Base-by-base conservation (phyloP, 495 filamentous ascomycete species). In the Rusavskia elegans region DNA sequence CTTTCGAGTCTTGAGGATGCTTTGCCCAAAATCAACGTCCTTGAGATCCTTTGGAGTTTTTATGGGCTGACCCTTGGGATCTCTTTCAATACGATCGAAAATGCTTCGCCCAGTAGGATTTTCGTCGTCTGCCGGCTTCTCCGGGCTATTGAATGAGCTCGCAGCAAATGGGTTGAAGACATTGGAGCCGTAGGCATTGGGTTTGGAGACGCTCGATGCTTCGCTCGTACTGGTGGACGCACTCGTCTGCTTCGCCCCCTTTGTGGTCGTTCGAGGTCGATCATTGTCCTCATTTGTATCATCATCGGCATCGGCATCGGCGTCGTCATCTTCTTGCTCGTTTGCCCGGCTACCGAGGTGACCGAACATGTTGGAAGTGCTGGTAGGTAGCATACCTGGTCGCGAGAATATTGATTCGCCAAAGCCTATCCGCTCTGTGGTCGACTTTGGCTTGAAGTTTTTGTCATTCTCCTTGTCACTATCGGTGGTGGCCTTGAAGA, bases 21-120 rank as follows among this genome's bases (percentile, higher is more conserved):
- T 45, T 49, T 53, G 42, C 1, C 51, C 51, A 3, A 41, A 44
- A 13, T 53, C 23, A 8, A 46, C 19, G 19, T 38, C 3, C n/a
- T 51, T 52, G 16, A 52, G 27, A 23, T 57, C 65, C 46, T 73
- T 35, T 35, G 32, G 32, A 35, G 32, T 7, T 35, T 35, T 64
- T 49, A 79, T 61, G 25, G 71, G 68, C 55, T 79, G 66, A 48
- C 76, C 71, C 48, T 72, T 68, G 14, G 61, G 49, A 14, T 66
- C 66, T 53, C 66, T 74, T 29, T 72, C 63, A 16, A 81, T 67
- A 40, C 77, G 73, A 49, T 79, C 78, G 51, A 84, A 84, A 3
- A 83, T 56, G 59, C 74, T 81, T 35, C 71, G 70, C 35, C 69
- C 66, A 19, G 57, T 51, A 48, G 57, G 56, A 29, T 63, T 54